These are phyloP conservation scores for Elsinoe fawcettii DNA, from an alignment of 2,329 filamentous ascomycete genomes.

Conservation along the genomic window DNA sequence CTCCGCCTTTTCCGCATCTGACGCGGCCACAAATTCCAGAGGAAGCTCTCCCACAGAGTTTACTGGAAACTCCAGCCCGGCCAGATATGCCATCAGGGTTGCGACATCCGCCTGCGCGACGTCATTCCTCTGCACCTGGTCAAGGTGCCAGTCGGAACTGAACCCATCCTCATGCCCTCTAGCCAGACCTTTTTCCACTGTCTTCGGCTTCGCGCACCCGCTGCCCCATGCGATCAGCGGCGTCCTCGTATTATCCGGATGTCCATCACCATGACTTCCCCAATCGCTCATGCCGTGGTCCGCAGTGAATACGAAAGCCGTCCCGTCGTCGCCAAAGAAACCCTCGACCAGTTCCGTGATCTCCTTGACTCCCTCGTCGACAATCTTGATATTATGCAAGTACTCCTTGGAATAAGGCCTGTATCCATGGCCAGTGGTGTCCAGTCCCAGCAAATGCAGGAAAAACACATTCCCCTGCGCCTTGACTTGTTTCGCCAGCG, in stretches of 20 bases:
- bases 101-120: conserved; percentile 91
- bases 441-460: conserved; percentile 82
- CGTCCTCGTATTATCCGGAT: conserved; percentile 93
- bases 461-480: conserved; percentile 92
- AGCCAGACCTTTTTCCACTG: conserved; percentile 49
- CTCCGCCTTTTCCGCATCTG: conserved; percentile 68
- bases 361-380: conserved; percentile 82
- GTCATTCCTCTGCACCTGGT: conserved; percentile 76
- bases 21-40: conserved; percentile 68
- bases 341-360: conserved; percentile 71
- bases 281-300: conserved; percentile 99
- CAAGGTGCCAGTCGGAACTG: conserved; percentile 79
- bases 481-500: conserved; percentile 62
- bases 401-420: conserved; percentile 95
- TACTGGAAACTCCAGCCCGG: conserved; percentile 80
- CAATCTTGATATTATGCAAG: conserved; percentile 85
- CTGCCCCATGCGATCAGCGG: conserved; percentile 91
- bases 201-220: conserved; percentile 69
- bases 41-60: conserved; percentile 95
- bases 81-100: conserved; percentile 88
- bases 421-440: conserved; percentile 79
- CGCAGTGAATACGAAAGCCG: conserved; percentile 92
- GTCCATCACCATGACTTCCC: conserved; percentile 97
- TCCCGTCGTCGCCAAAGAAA: conserved; percentile 76
- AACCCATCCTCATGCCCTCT: conserved; percentile 81